Percentiles rank a stretch among this genome's conserved stretches.
Evolutionary conservation across 306 rosid genomes (phyloP).

Genomic region (Phaseolus lunatus): DNA sequence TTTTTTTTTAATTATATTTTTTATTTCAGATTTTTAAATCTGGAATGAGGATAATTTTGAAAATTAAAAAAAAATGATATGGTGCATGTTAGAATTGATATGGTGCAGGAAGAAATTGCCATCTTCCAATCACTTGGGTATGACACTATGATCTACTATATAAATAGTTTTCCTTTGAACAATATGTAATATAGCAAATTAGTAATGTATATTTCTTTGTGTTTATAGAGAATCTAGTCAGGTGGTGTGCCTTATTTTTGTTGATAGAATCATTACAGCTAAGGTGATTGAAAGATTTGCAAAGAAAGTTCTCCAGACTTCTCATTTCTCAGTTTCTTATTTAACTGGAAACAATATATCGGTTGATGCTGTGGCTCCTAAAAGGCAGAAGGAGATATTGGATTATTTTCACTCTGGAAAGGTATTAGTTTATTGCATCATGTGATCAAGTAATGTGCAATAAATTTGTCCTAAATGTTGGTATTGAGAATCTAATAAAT

Average conservation of each 20-base stretch:
- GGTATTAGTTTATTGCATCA: slow-evolving; percentile 59
- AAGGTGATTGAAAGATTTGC: slow-evolving; percentile 79
- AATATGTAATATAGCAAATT: slow-evolving; percentile 21
- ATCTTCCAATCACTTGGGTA: slow-evolving; percentile 86
- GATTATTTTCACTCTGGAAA: slow-evolving; percentile 77
- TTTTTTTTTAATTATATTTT: no score
- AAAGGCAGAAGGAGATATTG: slow-evolving; percentile 76
- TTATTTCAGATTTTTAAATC: no score
- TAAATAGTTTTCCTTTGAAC: slow-evolving; percentile 28
- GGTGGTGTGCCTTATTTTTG: slow-evolving; percentile 81
- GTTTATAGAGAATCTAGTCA: slow-evolving; percentile 69
- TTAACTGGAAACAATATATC: slow-evolving; percentile 80
- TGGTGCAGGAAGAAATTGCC: no score
- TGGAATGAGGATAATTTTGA: no score
- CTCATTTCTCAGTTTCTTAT: slow-evolving; percentile 82
- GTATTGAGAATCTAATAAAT: slow-evolving; percentile 46
- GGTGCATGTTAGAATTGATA: no score
- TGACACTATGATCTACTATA: slow-evolving; percentile 39
- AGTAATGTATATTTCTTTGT: slow-evolving; percentile 41
- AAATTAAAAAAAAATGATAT: no score
- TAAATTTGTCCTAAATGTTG: slow-evolving; percentile 10
- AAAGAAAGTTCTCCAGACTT: slow-evolving; percentile 61
- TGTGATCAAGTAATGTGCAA: slow-evolving; percentile 24
- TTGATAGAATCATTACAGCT: slow-evolving; percentile 83
- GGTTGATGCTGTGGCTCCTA: slow-evolving; percentile 67